phyloP scores from a whole-genome alignment of 768 basidiomycete genomes.

The Suillus subalutaceus region DNA sequence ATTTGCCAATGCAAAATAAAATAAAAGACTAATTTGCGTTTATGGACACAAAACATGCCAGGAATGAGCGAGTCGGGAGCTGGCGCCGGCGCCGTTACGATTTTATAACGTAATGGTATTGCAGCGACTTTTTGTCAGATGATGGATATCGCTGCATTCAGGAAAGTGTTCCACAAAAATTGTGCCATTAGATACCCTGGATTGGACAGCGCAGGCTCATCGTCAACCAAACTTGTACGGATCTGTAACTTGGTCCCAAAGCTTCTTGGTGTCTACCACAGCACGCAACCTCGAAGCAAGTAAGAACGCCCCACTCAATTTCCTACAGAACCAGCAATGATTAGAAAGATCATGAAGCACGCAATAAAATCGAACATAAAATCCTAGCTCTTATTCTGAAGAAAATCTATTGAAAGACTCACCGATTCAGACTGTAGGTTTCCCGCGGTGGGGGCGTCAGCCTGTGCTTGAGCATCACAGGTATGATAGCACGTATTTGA shows the following conservation, averaged over 20 bases:
- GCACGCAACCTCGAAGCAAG: conserved; percentile 77
- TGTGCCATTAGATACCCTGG: not conserved
- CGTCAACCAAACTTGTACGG: conserved; percentile 3
- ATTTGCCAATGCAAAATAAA: too few species aligned
- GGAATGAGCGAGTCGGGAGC: too few species aligned
- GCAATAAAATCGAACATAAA: conserved; percentile 2
- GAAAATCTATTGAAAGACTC: conserved; percentile 22
- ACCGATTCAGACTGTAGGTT: conserved; percentile 94
- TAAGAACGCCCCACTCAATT: conserved; percentile 82
- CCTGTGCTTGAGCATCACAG: conserved; percentile 86
- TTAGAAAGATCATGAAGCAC: not conserved
- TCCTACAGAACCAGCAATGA: conserved; percentile 46
- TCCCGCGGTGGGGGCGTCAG: conserved; percentile 92
- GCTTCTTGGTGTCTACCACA: conserved; percentile 64
- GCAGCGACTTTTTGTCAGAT: not conserved
- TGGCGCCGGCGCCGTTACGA: too few species aligned
- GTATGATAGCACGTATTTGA: conserved; percentile 79
- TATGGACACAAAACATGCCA: too few species aligned
- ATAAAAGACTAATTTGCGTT: too few species aligned
- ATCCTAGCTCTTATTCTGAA: not conserved
- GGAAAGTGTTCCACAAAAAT: not conserved
- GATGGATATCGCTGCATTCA: not conserved
- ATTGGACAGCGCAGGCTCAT: not conserved
- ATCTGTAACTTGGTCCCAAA: conserved; percentile 75
- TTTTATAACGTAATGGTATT: not conserved